Base-by-base conservation (phyloP, 176 grass and related monocot species). In the Paspalum notatum region DNA sequence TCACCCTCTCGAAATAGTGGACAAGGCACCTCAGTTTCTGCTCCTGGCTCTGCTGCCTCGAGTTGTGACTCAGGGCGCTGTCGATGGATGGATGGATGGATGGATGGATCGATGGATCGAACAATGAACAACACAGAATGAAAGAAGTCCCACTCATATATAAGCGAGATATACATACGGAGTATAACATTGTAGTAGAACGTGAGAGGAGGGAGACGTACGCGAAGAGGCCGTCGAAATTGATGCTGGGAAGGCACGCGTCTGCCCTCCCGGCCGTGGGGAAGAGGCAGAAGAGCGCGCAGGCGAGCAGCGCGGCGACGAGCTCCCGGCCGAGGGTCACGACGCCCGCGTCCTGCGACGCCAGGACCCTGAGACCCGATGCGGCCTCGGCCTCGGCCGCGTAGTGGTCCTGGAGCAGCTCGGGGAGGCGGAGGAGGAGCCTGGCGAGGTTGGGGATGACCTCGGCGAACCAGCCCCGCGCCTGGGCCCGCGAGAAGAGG, bases 1-100 rank as follows among this genome's bases (percentile, higher is more conserved):
- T 87, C 57, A 98, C 82, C 83, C 88, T 95, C 81, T 98, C 90
- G n/a, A 95, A 98, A 81, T 95, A 98, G 79, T 93, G 96, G 60
- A 89, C 68, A 41, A 98, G 59, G 76, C 96, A 98, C 58, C 82
- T 91, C 52, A 98, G 25, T 81, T 98, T 98, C 50, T 98, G 78
- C 85, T 93, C 87, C 80, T 94, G 95, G 76, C 58, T 85, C 41
- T 80, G 89, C 41, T 80, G 89, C 67, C 75, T 94, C 40, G 81
- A 46, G 77, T 85, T 82, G 24, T 73, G 44, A 38, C 47, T 46
- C 68, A 98, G 70, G 1, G 79, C 56, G 49, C 96, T 98, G 79
- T 32, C 32, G 32, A 32, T 32, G 32, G 32, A 32, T 32, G 32
- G 32, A 32, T 32, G 32, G 32, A 32, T 32, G 32, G 32, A 32